A percentile compares a stretch with the other conserved stretches of the same genome.
These are phyloP conservation scores for Rosa persica DNA, from an alignment of 306 rosid genomes.

Conservation along the genomic window DNA sequence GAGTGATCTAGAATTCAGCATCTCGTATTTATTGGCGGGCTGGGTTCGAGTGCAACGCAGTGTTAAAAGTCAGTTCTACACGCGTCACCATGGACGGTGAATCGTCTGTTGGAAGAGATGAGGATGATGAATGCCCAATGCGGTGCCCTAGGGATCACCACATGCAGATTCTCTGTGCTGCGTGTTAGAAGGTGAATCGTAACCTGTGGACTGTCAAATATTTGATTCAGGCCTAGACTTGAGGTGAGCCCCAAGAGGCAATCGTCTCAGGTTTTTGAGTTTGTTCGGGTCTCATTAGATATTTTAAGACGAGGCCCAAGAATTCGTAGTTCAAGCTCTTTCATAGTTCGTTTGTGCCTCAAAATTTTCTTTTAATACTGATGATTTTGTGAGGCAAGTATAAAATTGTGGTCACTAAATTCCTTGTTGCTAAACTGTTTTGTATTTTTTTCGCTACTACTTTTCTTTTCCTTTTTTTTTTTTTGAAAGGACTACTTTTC, in stretches of 20 bases:
- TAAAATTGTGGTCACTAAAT: too few species aligned
- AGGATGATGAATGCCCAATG: not conserved
- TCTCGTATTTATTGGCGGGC: not conserved
- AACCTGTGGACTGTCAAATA: not conserved
- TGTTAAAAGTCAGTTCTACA: not conserved
- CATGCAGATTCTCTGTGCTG: not conserved
- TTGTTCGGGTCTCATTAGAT: too few species aligned
- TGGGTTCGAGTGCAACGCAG: not conserved
- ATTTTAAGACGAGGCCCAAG: too few species aligned
- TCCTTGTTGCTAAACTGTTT: too few species aligned
- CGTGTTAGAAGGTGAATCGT: not conserved
- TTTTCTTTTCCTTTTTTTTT: too few species aligned
- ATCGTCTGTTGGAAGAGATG: not conserved
- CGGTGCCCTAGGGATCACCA: not conserved
- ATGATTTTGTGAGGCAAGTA: too few species aligned
- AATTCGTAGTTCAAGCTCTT: too few species aligned
- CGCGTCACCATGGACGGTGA: conserved; percentile 15
- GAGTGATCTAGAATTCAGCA: not conserved
- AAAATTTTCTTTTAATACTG: too few species aligned
- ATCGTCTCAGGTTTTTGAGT: too few species aligned
- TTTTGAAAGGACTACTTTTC: too few species aligned
- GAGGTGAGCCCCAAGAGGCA: not conserved
- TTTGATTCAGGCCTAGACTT: not conserved
- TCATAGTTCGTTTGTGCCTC: too few species aligned
- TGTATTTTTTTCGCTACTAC: too few species aligned